phyloP scores from a whole-genome alignment of 2,329 filamentous ascomycete genomes.

The Lecanicillium sp. region DNA sequence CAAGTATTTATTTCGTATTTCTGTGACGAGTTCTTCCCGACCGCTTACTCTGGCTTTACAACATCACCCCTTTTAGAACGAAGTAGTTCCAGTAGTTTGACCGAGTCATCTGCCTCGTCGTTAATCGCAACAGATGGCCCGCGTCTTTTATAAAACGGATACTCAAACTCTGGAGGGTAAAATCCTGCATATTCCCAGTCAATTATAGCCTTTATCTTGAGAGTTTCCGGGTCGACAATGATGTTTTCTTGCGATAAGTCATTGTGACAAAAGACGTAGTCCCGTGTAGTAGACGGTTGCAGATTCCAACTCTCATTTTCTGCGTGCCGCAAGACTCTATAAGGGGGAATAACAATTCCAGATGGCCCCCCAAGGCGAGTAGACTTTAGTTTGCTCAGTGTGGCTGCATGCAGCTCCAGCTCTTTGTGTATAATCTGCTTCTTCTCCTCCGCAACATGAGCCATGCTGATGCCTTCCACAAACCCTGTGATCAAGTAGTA shows the following conservation, averaged over 20 bases:
- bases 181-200: constrained; percentile 31
- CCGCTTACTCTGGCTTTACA: too few species aligned
- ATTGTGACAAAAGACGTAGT: constrained; percentile 17
- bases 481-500: constrained; percentile 22
- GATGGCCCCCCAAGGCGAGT: constrained; percentile 19
- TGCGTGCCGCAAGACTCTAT: constrained; percentile 16
- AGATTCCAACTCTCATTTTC: constrained; percentile 16
- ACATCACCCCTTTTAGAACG: too few species aligned
- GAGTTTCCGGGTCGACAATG: constrained; percentile 17
- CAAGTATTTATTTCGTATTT: too few species aligned
- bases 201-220: constrained; percentile 25
- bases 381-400: constrained; percentile 19
- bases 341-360: constrained; percentile 21
- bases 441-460: constrained; percentile 16
- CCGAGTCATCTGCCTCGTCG: constrained; percentile 10
- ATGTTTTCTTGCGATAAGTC: constrained; percentile 16
- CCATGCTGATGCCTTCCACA: constrained; percentile 21
- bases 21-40: too few species aligned
- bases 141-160: constrained; percentile 13
- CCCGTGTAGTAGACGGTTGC: constrained; percentile 9
- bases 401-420: constrained; percentile 16
- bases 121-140: constrained; percentile 12
- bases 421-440: constrained; percentile 18
- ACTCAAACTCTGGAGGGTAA: constrained; percentile 21
- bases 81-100: constrained; percentile 8